Base-by-base conservation (phyloP, 2,329 filamentous ascomycete species). In the Pyrenophora graminea region DNA sequence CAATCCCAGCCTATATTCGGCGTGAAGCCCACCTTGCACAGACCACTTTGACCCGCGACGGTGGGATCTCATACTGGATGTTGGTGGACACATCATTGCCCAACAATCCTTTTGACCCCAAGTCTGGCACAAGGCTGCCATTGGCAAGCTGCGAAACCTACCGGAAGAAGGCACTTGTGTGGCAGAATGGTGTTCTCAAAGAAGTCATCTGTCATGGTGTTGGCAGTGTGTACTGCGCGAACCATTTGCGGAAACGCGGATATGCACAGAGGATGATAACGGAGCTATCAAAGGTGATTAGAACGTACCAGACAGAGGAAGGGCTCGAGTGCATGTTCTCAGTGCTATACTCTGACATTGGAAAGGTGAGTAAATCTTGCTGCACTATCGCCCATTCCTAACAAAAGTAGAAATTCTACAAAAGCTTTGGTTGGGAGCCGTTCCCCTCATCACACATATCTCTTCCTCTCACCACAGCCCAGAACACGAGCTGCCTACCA, bases 261-360 rank as follows among this genome's bases (percentile, higher is more conserved):
- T 96, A 96, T 73, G 91, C 90, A 0, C 82, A 83, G 51, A 81
- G 87, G 49, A 90, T 97, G 90, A 85, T 97, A 76, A 74, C 73
- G 36, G 85, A 92, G 61, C 69, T 94, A 31, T 85, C 82, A 3
- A 74, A 76, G 43, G 76, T 74, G 45, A 64, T 86, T 36, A 76
- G 79, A 55, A 80, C 74, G 2, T 81, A 81, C 74, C 80, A 84
- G 59, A 73, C 76, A 51, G 67, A n/a, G 45, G 58, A 58, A 36
- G 70, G 74, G 4, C 57, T 39, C 66, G 12, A 67, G 68, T 79
- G 70, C 56, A 73, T 84, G 12, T 94, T 93, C 72, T 92, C 89
- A 0, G 82, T 95, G 6, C 79, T 97, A 7, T 96, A 86, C 73
- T 96, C 91, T 7, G 90, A 95, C 64, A 91, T 95, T 58, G 90